phyloP scores from a whole-genome alignment of 352 stramenopile genomes.

The Phytophthora litchii region DNA sequence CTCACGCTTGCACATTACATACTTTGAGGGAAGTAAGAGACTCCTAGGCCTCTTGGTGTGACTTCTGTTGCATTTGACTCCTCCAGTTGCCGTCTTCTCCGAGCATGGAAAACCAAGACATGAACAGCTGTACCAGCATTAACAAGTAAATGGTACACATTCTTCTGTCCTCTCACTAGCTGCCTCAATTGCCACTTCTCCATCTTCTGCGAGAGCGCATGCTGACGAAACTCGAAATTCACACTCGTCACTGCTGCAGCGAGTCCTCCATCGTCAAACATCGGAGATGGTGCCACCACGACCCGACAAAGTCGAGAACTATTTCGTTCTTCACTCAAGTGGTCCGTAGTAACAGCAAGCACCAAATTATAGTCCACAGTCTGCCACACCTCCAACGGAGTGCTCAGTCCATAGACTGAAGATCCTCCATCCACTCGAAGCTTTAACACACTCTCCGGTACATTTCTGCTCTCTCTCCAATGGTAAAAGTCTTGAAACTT shows the following conservation, averaged over 20 bases:
- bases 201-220: conserved; percentile 33
- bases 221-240: conserved; percentile 43
- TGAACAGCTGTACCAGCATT: conserved; percentile 48
- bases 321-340: conserved; percentile 27
- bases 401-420: conserved; percentile 22
- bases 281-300: conserved; percentile 48
- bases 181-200: conserved; percentile 62
- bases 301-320: conserved; percentile 39
- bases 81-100: conserved; percentile 1
- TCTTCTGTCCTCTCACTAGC: conserved; percentile 7
- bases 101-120: conserved; percentile 40
- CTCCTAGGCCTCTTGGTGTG: conserved; percentile 8
- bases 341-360: conserved; percentile 42
- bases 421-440: conserved; percentile 26
- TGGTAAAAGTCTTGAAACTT: conserved; percentile 19
- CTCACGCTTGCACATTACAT: neutral
- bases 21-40: conserved; percentile 42
- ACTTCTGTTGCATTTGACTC: neutral
- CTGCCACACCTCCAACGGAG: conserved; percentile 63
- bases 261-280: conserved; percentile 11
- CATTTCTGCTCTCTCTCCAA: conserved; percentile 13
- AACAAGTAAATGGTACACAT: conserved; percentile 54
- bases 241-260: conserved; percentile 32
- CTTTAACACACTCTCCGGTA: conserved; percentile 16
- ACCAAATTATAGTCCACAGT: conserved; percentile 57